Percentiles rank a stretch among this genome's conserved stretches.
Conservation (phyloP, 73 alveolate genomes). For the Tetrahymena borealis region DNA sequence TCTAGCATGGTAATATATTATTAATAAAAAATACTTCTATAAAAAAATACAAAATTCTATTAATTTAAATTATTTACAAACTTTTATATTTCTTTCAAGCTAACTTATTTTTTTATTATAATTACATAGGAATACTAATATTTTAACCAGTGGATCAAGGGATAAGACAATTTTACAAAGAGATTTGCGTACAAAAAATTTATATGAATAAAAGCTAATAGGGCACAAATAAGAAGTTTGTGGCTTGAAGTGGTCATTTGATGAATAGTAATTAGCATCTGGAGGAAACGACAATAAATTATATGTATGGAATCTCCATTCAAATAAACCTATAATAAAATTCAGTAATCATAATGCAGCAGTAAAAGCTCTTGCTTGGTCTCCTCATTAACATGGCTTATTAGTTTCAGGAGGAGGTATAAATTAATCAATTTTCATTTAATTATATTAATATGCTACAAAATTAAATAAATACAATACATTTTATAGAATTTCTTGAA, state of each 20-base stretch:
- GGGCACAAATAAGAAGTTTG: conserved; percentile 97
- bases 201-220: conserved; percentile 27
- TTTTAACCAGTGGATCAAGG: conserved; percentile 90
- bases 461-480: no score
- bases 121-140: conserved; percentile 58
- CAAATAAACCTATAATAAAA: conserved; percentile 63
- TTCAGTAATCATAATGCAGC: conserved; percentile 96
- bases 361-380: conserved; percentile 99
- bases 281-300: conserved; percentile 99
- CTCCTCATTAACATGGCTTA: conserved; percentile 98
- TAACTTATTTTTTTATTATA: no score
- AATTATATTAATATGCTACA: no score
- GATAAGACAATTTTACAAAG: conserved; percentile 85
- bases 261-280: conserved; percentile 92
- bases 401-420: conserved; percentile 98
- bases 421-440: background rate
- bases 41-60: background rate
- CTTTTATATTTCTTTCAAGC: no score
- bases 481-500: background rate
- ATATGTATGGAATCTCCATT: conserved; percentile 84
- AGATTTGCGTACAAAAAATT: conserved; percentile 70
- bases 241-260: conserved; percentile 98
- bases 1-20: conserved; percentile 27
- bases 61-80: no score
- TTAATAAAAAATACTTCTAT: background rate